These are phyloP conservation scores for Areca catechu DNA, from an alignment of 176 grass and related monocot genomes.

Conservation along the genomic window DNA sequence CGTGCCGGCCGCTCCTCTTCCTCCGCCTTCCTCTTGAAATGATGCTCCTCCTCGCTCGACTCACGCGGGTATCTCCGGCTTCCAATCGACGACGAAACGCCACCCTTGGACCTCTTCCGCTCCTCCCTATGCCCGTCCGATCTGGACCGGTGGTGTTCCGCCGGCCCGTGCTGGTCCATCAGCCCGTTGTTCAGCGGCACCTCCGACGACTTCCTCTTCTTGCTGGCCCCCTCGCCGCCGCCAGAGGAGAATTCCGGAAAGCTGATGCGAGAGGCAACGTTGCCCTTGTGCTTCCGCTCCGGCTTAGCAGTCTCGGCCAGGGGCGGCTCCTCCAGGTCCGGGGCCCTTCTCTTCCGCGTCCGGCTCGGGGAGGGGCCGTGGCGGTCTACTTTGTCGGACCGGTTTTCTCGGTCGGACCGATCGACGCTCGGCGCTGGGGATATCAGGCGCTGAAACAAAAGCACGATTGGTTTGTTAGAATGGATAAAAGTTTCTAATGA, in stretches of 20 bases:
- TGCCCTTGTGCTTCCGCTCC: constrained; percentile 55
- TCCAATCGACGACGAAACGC: not conserved
- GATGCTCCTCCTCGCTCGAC: constrained; percentile 64
- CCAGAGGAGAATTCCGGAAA: constrained; percentile 46
- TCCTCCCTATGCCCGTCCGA: constrained; percentile 7
- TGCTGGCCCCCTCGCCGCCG: constrained; percentile 14
- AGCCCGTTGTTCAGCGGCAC: constrained; percentile 20
- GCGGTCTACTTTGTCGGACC: not conserved
- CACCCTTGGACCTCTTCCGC: not conserved
- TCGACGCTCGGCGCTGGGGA: constrained; percentile 12
- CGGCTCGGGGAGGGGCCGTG: constrained; percentile 28
- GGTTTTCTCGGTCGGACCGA: constrained; percentile 28
- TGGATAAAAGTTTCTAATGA: too few relatives aligned
- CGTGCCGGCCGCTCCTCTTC: constrained; percentile 24
- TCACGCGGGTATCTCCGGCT: constrained; percentile 15
- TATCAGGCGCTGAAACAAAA: constrained; percentile 31
- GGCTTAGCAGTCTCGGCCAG: constrained; percentile 3
- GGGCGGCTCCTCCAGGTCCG: constrained; percentile 43
- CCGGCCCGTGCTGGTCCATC: constrained; percentile 11
- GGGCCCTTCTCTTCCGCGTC: constrained; percentile 57
- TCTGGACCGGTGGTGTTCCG: not conserved
- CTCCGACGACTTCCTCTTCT: constrained; percentile 49
- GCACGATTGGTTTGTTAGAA: not conserved
- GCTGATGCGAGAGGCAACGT: constrained; percentile 93
- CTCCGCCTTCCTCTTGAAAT: constrained; percentile 70